Evolutionary conservation across 164 flowering plant species (phyloP).

Genomic region (Warburgia ugandensis): DNA sequence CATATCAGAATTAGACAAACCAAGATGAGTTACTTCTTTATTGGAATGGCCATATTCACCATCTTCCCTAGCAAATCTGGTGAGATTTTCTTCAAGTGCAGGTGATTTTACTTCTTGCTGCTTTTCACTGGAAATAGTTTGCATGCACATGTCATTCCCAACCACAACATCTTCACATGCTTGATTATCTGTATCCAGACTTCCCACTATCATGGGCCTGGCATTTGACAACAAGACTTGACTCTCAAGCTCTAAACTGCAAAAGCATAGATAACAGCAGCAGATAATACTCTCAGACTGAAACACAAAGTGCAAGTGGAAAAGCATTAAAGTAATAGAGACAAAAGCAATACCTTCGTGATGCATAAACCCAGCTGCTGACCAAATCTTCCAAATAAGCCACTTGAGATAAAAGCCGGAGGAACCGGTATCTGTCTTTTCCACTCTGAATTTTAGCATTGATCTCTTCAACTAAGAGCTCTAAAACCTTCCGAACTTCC

Average conservation of each 20-base stretch:
- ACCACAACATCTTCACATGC: slow-evolving; percentile 2
- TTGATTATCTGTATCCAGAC: slow-evolving; percentile 9
- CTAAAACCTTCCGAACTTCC: slow-evolving; percentile 76
- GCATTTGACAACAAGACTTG: slow-evolving; percentile 19
- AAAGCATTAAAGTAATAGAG: slow-evolving; percentile 3
- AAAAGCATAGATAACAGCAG: slow-evolving; percentile 9
- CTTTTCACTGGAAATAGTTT: slow-evolving; percentile 8
- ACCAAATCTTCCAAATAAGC: slow-evolving; percentile 93
- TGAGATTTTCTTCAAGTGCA: slow-evolving; percentile 15
- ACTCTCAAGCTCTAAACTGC: slow-evolving; percentile 64
- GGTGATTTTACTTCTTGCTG: slow-evolving; percentile 12
- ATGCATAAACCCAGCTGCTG: slow-evolving; percentile 61
- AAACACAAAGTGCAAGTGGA: slow-evolving; percentile 2
- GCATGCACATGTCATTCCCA: slow-evolving; percentile 19
- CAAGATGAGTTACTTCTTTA: slow-evolving; percentile 10
- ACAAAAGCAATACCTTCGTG: slow-evolving; percentile 47
- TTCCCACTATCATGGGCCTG: slow-evolving; percentile 7
- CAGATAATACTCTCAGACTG: background rate
- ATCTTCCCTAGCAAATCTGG: slow-evolving; percentile 8
- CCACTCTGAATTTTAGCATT: slow-evolving; percentile 58
- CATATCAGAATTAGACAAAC: slow-evolving; percentile 13
- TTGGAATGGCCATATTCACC: slow-evolving; percentile 9
- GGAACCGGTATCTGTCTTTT: slow-evolving; percentile 56
- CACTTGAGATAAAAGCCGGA: slow-evolving; percentile 79
- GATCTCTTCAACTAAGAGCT: slow-evolving; percentile 59